These are phyloP conservation scores for Ziziphus jujuba DNA, from an alignment of 306 rosid genomes.

Conservation along the genomic window DNA sequence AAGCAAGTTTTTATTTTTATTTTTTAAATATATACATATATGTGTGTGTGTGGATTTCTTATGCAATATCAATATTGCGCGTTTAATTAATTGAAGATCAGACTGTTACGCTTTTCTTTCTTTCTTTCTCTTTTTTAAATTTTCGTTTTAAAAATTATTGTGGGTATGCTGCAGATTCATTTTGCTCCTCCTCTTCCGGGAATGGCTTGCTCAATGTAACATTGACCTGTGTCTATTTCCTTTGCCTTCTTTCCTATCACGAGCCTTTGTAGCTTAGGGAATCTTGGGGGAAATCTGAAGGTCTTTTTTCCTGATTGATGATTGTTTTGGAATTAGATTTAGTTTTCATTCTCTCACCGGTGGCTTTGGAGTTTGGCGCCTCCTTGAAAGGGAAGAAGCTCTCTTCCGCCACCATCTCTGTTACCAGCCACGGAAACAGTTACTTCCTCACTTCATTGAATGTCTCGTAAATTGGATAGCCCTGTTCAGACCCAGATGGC, in stretches of 20 bases:
- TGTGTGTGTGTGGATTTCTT: neutral
- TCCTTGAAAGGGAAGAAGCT: slow-evolving; percentile 51
- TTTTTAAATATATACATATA: no score
- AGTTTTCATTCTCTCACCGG: slow-evolving; percentile 21
- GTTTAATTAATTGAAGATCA: neutral
- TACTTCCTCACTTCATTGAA: slow-evolving; percentile 28
- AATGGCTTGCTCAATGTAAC: slow-evolving; percentile 38
- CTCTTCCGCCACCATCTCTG: slow-evolving; percentile 52
- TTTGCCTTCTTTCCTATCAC: neutral
- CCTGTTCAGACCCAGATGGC: slow-evolving; percentile 99
- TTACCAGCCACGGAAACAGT: slow-evolving; percentile 32
- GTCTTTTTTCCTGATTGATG: slow-evolving; percentile 48
- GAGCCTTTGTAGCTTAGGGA: slow-evolving; percentile 8
- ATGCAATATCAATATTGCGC: neutral
- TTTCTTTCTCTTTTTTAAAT: no score
- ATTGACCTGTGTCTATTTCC: neutral
- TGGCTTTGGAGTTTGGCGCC: slow-evolving; percentile 53
- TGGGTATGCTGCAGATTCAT: slow-evolving; percentile 44
- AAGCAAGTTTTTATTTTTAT: neutral
- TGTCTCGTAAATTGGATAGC: slow-evolving; percentile 86
- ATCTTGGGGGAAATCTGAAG: slow-evolving; percentile 14
- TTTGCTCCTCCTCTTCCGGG: slow-evolving; percentile 16
- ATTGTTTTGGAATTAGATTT: slow-evolving; percentile 37
- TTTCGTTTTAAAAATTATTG: neutral
- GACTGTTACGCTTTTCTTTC: neutral